Evolutionary conservation across 371 early-diverging fungal genomes (phyloP).

Genomic region (Gilbertella persicaria): DNA sequence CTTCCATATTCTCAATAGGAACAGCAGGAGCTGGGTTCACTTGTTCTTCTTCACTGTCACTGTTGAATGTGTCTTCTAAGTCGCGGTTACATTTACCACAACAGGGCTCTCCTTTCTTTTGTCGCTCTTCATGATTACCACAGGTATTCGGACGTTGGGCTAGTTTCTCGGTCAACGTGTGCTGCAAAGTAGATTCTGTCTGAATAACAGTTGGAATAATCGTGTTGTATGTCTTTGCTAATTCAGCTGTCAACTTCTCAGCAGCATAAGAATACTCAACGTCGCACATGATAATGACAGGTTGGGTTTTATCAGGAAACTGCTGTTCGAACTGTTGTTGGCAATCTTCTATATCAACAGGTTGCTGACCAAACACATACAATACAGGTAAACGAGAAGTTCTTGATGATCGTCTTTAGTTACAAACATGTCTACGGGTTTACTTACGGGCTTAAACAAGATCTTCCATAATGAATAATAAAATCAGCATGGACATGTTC

Average conservation of each 20-base stretch:
- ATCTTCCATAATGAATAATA: slow-evolving; percentile 91
- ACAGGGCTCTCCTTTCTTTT: slow-evolving; percentile 6
- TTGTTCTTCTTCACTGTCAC: slow-evolving; percentile 1
- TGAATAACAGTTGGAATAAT: slow-evolving; percentile 56
- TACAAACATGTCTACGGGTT: not conserved
- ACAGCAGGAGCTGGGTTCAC: slow-evolving; percentile 4
- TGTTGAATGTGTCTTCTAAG: slow-evolving; percentile 6
- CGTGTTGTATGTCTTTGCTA: slow-evolving; percentile 30
- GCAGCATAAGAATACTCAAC: slow-evolving; percentile 70
- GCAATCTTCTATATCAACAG: slow-evolving; percentile 64
- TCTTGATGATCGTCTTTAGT: slow-evolving; percentile 30
- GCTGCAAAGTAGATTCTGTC: slow-evolving; percentile 50
- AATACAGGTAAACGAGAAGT: slow-evolving; percentile 81
- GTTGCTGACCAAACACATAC: slow-evolving; percentile 82
- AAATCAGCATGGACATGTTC: slow-evolving; percentile 83
- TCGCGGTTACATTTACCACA: slow-evolving; percentile 18
- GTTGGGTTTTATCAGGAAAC: slow-evolving; percentile 39
- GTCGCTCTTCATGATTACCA: slow-evolving; percentile 6
- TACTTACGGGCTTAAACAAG: slow-evolving; percentile 84
- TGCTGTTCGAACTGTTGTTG: slow-evolving; percentile 42
- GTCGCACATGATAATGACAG: slow-evolving; percentile 75
- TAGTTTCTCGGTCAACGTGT: slow-evolving; percentile 10
- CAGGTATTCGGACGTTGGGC: not conserved
- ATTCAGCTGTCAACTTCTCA: slow-evolving; percentile 33
- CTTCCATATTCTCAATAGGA: slow-evolving; percentile 11